Base-by-base conservation (phyloP, 2,329 filamentous ascomycete genomes). In the Dichotomopilus funicola region DNA sequence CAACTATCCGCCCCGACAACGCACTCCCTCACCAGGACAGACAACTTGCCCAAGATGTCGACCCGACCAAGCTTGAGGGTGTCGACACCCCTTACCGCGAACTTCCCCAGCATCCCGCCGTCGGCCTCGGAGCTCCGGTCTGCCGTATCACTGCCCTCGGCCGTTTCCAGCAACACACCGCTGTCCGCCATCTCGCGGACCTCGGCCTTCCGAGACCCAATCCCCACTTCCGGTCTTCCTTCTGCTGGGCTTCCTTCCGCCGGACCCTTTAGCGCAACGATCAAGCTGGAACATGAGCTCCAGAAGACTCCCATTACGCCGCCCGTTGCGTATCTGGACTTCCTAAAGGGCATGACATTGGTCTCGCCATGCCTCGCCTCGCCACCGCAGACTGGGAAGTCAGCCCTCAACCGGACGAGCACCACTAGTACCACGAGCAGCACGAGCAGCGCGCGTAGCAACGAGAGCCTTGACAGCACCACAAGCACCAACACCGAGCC, bases 241-340 rank as follows among this genome's bases (percentile, higher is more conserved):
- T 71, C 69, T 2, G 68, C 70, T 3, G 67, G 68, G 6, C 62
- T 71, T 13, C 60, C 60, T 35, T 71, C 67, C 8, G 66, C 67
- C 4, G 60, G 61, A 13, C 64, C 82, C 19, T 74, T 64, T 50
- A 64, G 64, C 57, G 63, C 78, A 53, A 78, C 80, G 64, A 81
- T 91, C 76, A 92, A 91, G 71, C 74, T 75, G 53, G 80, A 87
- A 63, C 78, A 87, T 55, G 80, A 85, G 57, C 72, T 78, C 45
- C 72, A 83, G 56, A 87, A 85, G 73, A 96, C 91, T 4, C 91
- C 91, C 49, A 95, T 97, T 70, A 95, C 88, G 51, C 92, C 92
- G 51, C 92, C 92, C 3, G 78, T 82, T 27, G 91, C 92, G 56
- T 97, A 97, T 69, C 87, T 89, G 63, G 91, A 97, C 67, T 97